Evolutionary conservation across 352 stramenopile species (phyloP), one percentile per base, ranked within the genome.

Genomic region (Halophytophthora batemanensis): DNA sequence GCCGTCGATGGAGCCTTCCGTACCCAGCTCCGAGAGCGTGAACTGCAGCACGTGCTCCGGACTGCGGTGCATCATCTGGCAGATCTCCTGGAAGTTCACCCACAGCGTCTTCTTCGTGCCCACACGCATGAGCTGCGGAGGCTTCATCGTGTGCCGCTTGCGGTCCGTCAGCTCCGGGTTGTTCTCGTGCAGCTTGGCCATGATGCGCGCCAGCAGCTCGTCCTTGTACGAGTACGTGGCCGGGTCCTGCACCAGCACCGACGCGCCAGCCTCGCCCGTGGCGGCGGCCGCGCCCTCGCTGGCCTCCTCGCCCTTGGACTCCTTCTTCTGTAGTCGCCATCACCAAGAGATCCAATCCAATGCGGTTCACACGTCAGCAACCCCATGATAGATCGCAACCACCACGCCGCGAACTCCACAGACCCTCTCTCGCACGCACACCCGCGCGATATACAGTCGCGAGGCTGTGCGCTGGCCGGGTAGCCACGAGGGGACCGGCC

Each of bases 71-170:
- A 99, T 99, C 83, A 98, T 98, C 64, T 95, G 93, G 64, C 96
- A 98, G 45, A 97, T 97, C 63, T 99, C 97, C 74, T 98, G 95
- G 70, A 99, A 99, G 81, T 99, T 99, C 38, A 98, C 89, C 96
- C 96, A 99, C 51, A 99, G 68, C 21, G 95, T 99, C 87, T 99
- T 99, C 75, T 98, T 98, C 31, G 91, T 98, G 45, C 93, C 95
- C 28, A 98, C 61, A 25, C 81, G 82, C 84, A 96, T 95, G 50
- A 95, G 74, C 65, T 95, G 83, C 45, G 86, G 86, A 8, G 87
- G 87, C 61, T 94, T 95, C 83, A 96, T 93, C 28, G 77, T 95
- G 59, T 86, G 68, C 25, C 94, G 88, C 72, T 97, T 98, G 77
- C 97, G 96, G 72, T 98, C 93, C 50, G 95, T 92, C 38, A 98